Base-by-base conservation (phyloP, 1,284 basidiomycete genomes). In the Trichosporon coremiiforme region DNA sequence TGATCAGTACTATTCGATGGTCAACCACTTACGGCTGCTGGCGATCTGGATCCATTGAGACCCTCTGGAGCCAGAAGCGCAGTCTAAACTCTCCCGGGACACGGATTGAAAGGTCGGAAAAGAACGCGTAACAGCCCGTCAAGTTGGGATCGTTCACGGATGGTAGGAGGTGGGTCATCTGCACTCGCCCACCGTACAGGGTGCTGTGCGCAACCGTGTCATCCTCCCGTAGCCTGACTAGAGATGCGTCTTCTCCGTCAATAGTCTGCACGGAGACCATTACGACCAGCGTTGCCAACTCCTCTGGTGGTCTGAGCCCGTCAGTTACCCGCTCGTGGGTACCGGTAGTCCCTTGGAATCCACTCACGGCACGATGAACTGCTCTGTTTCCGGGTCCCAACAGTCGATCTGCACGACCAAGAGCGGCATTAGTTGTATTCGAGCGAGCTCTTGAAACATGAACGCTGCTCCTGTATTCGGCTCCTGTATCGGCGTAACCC, bases 361-460 rank as follows among this genome's bases (percentile, higher is more conserved):
- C 2, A 62, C 57, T 62, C 31, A 62, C 57, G 57, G 57, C 22
- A 62, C 57, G 13, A 62, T 62, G 57, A 62, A 62, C 57, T 62
- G 57, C n/a, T 62, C 31, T 2, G 31, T 62, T 17, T 62, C 57
- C 13, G 57, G 57, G 13, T 62, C 57, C 57, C 57, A 62, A 29
- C 57, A 62, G 31, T 62, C 57, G 57, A 62, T 62, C 57, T 62
- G 57, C 4, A 62, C 57, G 8, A 62, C 22, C 33, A 33, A n/a
- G 3, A 62, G 33, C 57, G 57, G 57, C 57, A 33, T 31, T 31
- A 62, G 57, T n/a, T 62, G 57, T 62, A 62, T 62, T 33, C 57
- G 57, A 31, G 57, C 29, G 17, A 62, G 57, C 29, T 62, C 57
- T 33, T 62, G 57, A 33, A 62, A 62, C 57, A 33, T 33, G 31